Base-by-base conservation (phyloP, 1,139 yeast species). In the Pichia sp. region DNA sequence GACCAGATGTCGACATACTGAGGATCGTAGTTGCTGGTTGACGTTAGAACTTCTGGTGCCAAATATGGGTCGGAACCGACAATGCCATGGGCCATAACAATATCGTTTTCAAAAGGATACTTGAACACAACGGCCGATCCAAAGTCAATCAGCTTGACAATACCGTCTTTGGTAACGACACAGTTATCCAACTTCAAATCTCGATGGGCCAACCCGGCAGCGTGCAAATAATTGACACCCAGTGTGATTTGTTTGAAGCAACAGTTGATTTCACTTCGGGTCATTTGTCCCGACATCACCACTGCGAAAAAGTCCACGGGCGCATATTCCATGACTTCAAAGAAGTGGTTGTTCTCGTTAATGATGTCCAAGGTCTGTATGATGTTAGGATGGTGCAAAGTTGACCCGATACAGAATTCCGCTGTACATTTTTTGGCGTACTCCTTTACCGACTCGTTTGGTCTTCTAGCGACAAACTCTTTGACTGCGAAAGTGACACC, bases 1-100 rank as follows among this genome's bases (percentile, higher is more conserved):
- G 95, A 85, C 97, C 97, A 90, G 34, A 90, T 84, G 64, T 90
- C 97, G 26, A 90, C 95, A 7, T 95, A 94, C 52, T 95, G 75
- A 23, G 97, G 96, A 63, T 86, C 95, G 60, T 90, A 90, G 51
- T 72, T 71, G 54, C 83, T 79, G 52, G 85, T 73, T 47, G 72
- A 69, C 8, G 87, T 87, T 54, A 95, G 77, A 16, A 90, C 95
- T 64, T 90, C 97, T 0, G 97, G 97, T 0, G 97, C 95, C 54
- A 88, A 70, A 60, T 88, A 88, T 9, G 97, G 97, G 63, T 88
- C 97, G 9, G 95, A 83, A 4, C 97, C 97, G 37, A 88, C 96
- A 47, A 88, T 83, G 2, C 97, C 97, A 54, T 83, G 86, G 2
- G 95, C 80, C 60, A 83, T 85, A 46, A 86, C 86, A 48, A 84